Evolutionary conservation across 495 filamentous ascomycete species (phyloP), one percentile per base, ranked within the genome.

Genomic region (Diplogelasinospora grovesii): DNA sequence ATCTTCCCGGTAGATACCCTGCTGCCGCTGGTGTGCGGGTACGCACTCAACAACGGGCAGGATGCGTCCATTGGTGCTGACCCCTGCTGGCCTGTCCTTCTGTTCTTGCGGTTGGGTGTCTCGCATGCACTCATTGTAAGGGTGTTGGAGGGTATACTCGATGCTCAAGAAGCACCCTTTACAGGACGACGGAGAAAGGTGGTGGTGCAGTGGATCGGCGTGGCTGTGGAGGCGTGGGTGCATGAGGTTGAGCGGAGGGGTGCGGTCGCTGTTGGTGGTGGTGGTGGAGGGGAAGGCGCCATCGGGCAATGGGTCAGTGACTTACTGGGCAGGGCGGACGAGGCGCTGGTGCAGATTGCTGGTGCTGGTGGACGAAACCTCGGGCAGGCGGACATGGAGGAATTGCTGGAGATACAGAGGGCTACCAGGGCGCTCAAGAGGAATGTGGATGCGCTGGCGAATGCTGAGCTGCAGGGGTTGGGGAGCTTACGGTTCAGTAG

Each of bases 161-260:
- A 90, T 60, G 75, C 79, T 28, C 81, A 93, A 48, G 85, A 92
- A 54, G 70, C 79, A 5, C 92, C 93, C 0, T 96, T 95, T 61
- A 73, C 77, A 16, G 85, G 81, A 5, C 56, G 66, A n/a, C 49
- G 55, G 15, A 57, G 63, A 21, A 66, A 51, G 24, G 43, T 49
- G 1, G 46, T 73, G 3, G 54, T 68, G 3, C 64, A 69, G 39
- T 69, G 68, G 66, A 64, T 70, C 47, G 39, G 54, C 22, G 44
- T 40, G 22, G 56, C 59, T 5, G 59, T 65, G 3, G 45, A 56
- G 26, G 53, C 52, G 22, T 73, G 68, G 69, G 52, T 68, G 20
- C 51, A 57, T 14, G 65, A 69, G 27, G 48, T 69, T 5, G 53
- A 60, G 48, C 49, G 66, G 8, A 61, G 61, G 2, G 61, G 64